phyloP scores from a whole-genome alignment of 2,329 filamentous ascomycete species.

The Clonostachys chloroleuca region DNA sequence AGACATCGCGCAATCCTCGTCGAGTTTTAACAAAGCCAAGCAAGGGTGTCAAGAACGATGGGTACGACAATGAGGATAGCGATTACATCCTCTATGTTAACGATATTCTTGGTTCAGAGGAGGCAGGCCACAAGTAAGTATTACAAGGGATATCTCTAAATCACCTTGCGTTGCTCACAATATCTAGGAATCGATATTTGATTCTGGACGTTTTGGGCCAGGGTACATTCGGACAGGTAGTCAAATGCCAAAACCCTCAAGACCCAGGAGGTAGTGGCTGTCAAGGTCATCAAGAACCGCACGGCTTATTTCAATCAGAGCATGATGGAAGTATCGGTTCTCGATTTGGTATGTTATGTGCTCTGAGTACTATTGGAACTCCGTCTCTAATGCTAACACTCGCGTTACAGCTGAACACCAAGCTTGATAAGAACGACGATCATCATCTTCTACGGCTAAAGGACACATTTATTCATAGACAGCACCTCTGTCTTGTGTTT shows the following conservation, averaged over 20 bases:
- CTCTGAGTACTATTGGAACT: too few relatives aligned
- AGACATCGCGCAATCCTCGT: constrained; percentile 92
- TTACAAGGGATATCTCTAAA: not conserved
- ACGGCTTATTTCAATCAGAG: constrained; percentile 99
- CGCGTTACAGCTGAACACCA: constrained; percentile 70
- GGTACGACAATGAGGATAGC: constrained; percentile 97
- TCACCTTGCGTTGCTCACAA: not conserved
- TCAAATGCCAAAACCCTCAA: constrained; percentile 97
- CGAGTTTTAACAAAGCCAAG: constrained; percentile 96
- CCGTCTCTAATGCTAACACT: constrained; percentile 12
- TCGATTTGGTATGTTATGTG: constrained; percentile 69
- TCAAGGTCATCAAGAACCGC: constrained; percentile 98
- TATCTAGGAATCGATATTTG: constrained; percentile 81
- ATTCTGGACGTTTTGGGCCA: constrained; percentile 96
- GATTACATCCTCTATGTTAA: constrained; percentile 99
- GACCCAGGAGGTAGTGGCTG: constrained; percentile 96
- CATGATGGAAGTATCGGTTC: constrained; percentile 99
- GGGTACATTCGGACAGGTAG: constrained; percentile 96
- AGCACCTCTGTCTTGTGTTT: constrained; percentile 95
- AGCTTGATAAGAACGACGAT: constrained; percentile 98
- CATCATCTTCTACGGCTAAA: constrained; percentile 92
- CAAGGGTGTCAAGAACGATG: constrained; percentile 98
- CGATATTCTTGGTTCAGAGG: constrained; percentile 95
- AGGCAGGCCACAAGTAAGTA: constrained; percentile 90
- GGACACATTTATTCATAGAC: constrained; percentile 96